Conservation (phyloP, 495 filamentous ascomycete species). For the Talaromyces ruber region DNA sequence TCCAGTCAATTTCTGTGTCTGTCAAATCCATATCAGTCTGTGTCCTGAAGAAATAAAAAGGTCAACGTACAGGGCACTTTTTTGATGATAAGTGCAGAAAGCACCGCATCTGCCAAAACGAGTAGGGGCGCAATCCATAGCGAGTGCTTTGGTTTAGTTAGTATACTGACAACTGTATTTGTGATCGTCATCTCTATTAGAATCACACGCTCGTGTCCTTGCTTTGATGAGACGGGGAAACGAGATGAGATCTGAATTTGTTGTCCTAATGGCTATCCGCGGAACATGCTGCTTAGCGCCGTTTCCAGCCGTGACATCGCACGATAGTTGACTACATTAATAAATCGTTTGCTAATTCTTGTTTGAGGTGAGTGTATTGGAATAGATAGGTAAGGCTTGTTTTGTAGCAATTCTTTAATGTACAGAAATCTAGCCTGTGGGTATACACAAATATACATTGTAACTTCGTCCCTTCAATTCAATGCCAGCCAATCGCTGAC, state of each 20-base stretch:
- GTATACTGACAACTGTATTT: background rate
- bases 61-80: conserved; percentile 71
- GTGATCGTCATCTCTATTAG: background rate
- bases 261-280: background rate
- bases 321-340: background rate
- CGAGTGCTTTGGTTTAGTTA: conserved; percentile 44
- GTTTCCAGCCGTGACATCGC: background rate
- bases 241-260: background rate
- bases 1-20: conserved; percentile 99
- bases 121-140: conserved; percentile 61
- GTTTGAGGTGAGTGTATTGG: no score
- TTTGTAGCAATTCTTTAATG: background rate
- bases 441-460: conserved; percentile 1
- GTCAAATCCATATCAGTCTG: background rate
- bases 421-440: conserved; percentile 1
- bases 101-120: conserved; percentile 60
- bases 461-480: background rate
- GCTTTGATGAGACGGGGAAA: background rate
- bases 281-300: background rate
- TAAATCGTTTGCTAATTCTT: no score
- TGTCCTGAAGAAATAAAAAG: background rate
- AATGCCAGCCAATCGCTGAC: background rate
- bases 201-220: background rate
- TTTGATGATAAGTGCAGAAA: conserved; percentile 70
- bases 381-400: background rate